Evolutionary conservation across 768 basidiomycete species (phyloP).

Genomic region (Tylopilus felleus): DNA sequence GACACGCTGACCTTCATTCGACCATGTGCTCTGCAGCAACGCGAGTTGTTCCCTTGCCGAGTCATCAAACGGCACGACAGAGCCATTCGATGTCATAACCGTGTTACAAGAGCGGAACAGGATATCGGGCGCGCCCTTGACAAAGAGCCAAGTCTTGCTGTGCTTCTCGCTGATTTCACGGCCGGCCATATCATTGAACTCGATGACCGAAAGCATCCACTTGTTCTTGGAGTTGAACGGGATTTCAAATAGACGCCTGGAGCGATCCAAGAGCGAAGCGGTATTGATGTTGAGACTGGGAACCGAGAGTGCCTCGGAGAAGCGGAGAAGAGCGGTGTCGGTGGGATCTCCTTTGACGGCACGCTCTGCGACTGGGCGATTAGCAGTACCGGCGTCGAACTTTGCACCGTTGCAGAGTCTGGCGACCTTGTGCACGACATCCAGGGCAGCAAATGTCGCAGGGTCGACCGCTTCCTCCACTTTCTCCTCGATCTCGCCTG

Average conservation of each 20-base stretch:
- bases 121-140: slow-evolving; percentile 62
- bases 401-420: slow-evolving; percentile 59
- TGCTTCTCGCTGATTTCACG: slow-evolving; percentile 8
- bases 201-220: slow-evolving; percentile 51
- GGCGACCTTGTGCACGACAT: slow-evolving; percentile 37
- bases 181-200: slow-evolving; percentile 17
- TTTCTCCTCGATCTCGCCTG: slow-evolving; percentile 19
- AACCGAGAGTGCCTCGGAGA: slow-evolving; percentile 34
- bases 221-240: slow-evolving; percentile 54
- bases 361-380: slow-evolving; percentile 32
- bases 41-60: slow-evolving; percentile 19
- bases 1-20: slow-evolving; percentile 51
- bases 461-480: slow-evolving; percentile 10
- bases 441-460: slow-evolving; percentile 24
- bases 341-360: slow-evolving; percentile 47
- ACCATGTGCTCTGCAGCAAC: slow-evolving; percentile 39
- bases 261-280: slow-evolving; percentile 19
- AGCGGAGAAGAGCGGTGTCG: slow-evolving; percentile 52
- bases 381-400: slow-evolving; percentile 37
- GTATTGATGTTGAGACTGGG: slow-evolving; percentile 23
- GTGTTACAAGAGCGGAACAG: slow-evolving; percentile 40
- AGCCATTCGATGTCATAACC: slow-evolving; percentile 33
- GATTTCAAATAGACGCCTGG: slow-evolving; percentile 34
- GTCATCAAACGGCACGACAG: slow-evolving; percentile 31
- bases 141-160: slow-evolving; percentile 35